Conservation (phyloP, 495 filamentous ascomycete genomes). For the Neurospora tetrasperma region DNA sequence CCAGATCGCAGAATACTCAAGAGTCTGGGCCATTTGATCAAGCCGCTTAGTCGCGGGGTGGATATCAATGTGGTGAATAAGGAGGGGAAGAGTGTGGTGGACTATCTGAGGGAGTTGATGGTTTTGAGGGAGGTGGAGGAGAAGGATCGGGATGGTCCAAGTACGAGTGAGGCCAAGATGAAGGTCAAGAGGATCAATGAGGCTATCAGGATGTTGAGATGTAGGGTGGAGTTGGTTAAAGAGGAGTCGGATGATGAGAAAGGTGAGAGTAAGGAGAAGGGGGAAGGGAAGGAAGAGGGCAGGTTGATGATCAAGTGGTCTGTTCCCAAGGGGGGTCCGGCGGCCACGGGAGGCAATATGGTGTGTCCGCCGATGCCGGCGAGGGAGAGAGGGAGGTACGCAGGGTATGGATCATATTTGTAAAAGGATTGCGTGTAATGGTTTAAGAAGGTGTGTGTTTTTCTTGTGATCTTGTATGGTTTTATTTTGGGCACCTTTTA, state of each 20-base stretch:
- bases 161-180: neutral
- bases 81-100: neutral
- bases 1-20: neutral
- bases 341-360: neutral
- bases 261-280: neutral
- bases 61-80: neutral
- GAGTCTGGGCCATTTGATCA: neutral
- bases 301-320: neutral
- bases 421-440: neutral
- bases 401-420: neutral
- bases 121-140: neutral
- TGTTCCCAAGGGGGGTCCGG: neutral
- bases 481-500: too few species aligned
- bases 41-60: slow-evolving; percentile 1
- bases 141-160: neutral
- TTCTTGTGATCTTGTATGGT: too few species aligned
- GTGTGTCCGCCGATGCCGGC: neutral
- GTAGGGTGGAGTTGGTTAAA: neutral
- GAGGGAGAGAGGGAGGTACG: neutral
- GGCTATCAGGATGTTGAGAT: neutral
- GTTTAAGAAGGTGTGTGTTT: neutral
- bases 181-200: neutral
- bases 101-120: neutral
- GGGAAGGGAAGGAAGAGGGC: neutral
- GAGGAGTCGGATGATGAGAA: neutral